Percentiles rank a stretch among this genome's conserved stretches.
phyloP scores from a whole-genome alignment of 352 stramenopile genomes.

The Phytopythium litorale region DNA sequence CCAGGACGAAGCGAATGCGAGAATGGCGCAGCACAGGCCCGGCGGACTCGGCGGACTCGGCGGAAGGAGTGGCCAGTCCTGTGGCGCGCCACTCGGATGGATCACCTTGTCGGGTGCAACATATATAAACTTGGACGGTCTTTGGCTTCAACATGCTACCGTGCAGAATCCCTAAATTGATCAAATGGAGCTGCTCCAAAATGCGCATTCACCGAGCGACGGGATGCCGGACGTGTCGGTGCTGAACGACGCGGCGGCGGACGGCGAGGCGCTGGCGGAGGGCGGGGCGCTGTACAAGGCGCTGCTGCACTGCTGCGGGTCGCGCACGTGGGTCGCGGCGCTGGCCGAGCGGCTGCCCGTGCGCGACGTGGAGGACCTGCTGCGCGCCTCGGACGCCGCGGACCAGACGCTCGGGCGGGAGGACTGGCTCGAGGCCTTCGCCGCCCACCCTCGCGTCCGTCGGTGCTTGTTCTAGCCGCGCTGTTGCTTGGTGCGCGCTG shows the following conservation, averaged over 20 bases:
- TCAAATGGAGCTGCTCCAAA: neutral
- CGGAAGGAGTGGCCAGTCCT: too few relatives aligned
- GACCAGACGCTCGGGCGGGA: conserved; percentile 34
- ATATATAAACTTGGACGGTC: neutral
- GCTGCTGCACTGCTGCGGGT: conserved; percentile 65
- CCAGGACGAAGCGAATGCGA: neutral
- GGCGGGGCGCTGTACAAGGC: conserved; percentile 27
- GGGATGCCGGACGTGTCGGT: conserved; percentile 23
- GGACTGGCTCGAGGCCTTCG: conserved; percentile 74
- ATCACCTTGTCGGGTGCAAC: neutral
- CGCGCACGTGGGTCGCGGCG: conserved; percentile 37
- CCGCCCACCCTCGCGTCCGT: conserved; percentile 51
- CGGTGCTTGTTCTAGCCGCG: neutral
- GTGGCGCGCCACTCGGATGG: too few relatives aligned
- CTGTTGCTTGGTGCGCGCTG: neutral
- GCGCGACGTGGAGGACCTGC: conserved; percentile 33
- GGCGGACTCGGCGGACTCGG: too few relatives aligned
- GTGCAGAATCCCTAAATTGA: neutral
- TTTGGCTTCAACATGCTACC: neutral
- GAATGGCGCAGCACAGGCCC: neutral
- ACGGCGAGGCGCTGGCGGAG: conserved; percentile 11
- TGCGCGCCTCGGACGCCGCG: conserved; percentile 31
- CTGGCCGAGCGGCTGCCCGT: conserved; percentile 42
- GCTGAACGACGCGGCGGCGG: conserved; percentile 38
- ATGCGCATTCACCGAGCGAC: conserved; percentile 1